Conservation (phyloP, 176 grass and related monocot genomes). For the Avena atlantica region DNA sequence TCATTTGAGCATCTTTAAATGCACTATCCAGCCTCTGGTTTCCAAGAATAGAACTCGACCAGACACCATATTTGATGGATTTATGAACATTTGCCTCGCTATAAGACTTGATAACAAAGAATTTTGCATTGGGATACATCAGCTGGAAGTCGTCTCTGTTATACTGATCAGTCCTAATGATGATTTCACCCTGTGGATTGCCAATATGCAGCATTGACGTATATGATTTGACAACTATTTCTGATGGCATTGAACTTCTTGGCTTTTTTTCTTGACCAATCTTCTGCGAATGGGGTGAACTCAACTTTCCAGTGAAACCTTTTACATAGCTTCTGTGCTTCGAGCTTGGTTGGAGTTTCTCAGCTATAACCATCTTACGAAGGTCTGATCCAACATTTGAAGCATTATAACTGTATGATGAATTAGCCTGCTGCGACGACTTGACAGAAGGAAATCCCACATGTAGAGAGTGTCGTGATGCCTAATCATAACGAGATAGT, state of each 20-base stretch:
- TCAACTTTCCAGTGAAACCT: slow-evolving; percentile 15
- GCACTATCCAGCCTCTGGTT: slow-evolving; percentile 59
- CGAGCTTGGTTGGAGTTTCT: slow-evolving; percentile 39
- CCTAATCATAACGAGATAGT: slow-evolving; percentile 39
- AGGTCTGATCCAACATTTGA: slow-evolving; percentile 46
- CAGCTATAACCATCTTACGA: slow-evolving; percentile 33
- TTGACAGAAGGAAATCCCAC: slow-evolving; percentile 37
- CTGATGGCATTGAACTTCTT: background rate
- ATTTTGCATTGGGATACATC: slow-evolving; percentile 78
- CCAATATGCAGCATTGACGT: slow-evolving; percentile 50
- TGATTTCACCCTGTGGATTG: slow-evolving; percentile 56
- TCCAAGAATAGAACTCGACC: slow-evolving; percentile 57
- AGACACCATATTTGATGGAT: slow-evolving; percentile 82
- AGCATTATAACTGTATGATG: slow-evolving; percentile 38
- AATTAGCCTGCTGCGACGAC: slow-evolving; percentile 36
- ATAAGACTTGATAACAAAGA: slow-evolving; percentile 81
- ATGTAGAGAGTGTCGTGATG: slow-evolving; percentile 35
- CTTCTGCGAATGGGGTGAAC: slow-evolving; percentile 31
- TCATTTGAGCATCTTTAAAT: slow-evolving; percentile 60
- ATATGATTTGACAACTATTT: slow-evolving; percentile 52
- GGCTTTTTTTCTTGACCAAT: slow-evolving; percentile 42
- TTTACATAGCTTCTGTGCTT: slow-evolving; percentile 33
- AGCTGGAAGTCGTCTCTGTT: slow-evolving; percentile 75
- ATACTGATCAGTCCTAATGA: slow-evolving; percentile 68
- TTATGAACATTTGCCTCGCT: slow-evolving; percentile 66